Percentiles rank a stretch among this genome's conserved stretches.
phyloP scores from a whole-genome alignment of 805 yeast species.

The Ogataea pignaliae region DNA sequence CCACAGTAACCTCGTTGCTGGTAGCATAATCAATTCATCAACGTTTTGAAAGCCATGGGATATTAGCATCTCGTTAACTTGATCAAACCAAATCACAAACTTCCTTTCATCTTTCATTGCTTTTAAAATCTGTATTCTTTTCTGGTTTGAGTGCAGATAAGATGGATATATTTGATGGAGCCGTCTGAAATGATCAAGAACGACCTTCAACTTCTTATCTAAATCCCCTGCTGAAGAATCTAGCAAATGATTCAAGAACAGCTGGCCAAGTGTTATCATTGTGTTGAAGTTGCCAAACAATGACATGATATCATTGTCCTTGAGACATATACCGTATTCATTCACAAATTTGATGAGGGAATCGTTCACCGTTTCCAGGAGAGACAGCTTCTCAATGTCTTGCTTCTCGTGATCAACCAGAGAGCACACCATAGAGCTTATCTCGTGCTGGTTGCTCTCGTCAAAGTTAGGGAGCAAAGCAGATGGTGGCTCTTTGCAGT shows the following conservation, averaged over 20 bases:
- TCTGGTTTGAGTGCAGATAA: slow-evolving; percentile 8
- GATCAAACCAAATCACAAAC: slow-evolving; percentile 13
- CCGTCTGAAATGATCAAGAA: slow-evolving; percentile 19
- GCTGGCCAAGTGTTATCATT: slow-evolving; percentile 32
- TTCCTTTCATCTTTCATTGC: slow-evolving; percentile 3
- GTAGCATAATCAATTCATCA: slow-evolving; percentile 5
- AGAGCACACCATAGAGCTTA: background rate
- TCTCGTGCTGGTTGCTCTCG: background rate
- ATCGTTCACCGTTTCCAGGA: slow-evolving; percentile 30
- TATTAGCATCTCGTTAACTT: slow-evolving; percentile 2
- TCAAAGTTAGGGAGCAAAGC: background rate
- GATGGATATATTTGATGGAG: slow-evolving; percentile 25
- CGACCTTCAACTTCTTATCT: slow-evolving; percentile 8
- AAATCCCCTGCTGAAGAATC: background rate
- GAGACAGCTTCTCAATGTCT: slow-evolving; percentile 27
- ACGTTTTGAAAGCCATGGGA: slow-evolving; percentile 1
- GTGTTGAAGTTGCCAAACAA: slow-evolving; percentile 42
- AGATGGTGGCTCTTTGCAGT: background rate
- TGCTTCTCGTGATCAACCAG: slow-evolving; percentile 32
- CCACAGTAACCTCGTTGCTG: background rate
- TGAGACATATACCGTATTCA: slow-evolving; percentile 28
- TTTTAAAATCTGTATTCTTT: slow-evolving; percentile 6
- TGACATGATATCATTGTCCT: slow-evolving; percentile 31
- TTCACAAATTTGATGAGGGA: slow-evolving; percentile 27
- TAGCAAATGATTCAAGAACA: slow-evolving; percentile 21